phyloP scores from a whole-genome alignment of 495 filamentous ascomycete genomes.

The Apodospora peruviana region DNA sequence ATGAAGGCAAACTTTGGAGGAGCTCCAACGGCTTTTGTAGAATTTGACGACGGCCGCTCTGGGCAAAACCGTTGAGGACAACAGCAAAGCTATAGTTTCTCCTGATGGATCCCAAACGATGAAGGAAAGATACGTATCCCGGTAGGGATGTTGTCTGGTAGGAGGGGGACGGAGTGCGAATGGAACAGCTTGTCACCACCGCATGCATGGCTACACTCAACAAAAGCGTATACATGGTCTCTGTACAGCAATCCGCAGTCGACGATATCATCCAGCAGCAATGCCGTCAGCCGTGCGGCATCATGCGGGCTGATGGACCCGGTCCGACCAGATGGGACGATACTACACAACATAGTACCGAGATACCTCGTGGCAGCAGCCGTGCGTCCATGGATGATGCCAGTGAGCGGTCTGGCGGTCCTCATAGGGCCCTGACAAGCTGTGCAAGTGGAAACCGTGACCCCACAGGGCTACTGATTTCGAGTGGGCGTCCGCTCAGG shows the following conservation, averaged over 20 bases:
- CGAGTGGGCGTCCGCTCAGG: not conserved
- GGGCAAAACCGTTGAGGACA: slow-evolving; percentile 10
- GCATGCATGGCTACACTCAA: too few species aligned
- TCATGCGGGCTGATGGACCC: not conserved
- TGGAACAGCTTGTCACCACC: too few species aligned
- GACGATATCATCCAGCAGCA: not conserved
- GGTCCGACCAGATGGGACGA: not conserved
- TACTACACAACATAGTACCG: not conserved
- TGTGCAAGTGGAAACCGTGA: slow-evolving; percentile 4
- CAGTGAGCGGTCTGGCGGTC: not conserved
- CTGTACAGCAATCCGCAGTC: not conserved
- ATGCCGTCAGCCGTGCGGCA: not conserved
- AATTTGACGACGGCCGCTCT: slow-evolving; percentile 15
- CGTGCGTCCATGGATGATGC: not conserved
- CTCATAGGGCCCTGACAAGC: slow-evolving; percentile 14
- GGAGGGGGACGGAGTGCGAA: not conserved
- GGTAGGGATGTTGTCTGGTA: not conserved
- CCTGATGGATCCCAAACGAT: slow-evolving; percentile 1
- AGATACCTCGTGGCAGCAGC: not conserved
- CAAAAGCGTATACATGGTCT: too few species aligned
- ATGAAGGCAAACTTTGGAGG: slow-evolving; percentile 9
- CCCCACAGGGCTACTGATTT: too few species aligned
- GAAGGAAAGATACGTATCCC: slow-evolving; percentile 7
- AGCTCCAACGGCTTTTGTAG: slow-evolving; percentile 26
- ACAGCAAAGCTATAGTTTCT: not conserved